Conservation (phyloP, 495 filamentous ascomycete species). For the Collariella sp. region DNA sequence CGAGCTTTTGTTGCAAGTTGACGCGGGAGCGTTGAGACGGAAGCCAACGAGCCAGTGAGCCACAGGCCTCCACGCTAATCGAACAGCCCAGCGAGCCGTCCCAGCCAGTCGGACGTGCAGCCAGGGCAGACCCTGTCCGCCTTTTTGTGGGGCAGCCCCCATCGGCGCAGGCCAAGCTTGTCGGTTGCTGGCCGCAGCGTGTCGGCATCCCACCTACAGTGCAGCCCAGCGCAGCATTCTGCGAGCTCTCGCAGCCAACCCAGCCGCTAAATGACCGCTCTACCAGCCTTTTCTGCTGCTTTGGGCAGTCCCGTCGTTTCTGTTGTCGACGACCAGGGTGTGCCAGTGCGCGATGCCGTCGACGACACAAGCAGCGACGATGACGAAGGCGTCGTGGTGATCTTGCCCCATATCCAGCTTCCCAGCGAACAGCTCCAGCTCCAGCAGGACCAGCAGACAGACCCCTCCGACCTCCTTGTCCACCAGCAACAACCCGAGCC, state of each 20-base stretch:
- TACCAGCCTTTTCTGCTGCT: conserved; percentile 25
- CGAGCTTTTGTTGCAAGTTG: too few relatives aligned
- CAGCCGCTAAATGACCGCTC: conserved; percentile 22
- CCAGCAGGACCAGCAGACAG: conserved; percentile 17
- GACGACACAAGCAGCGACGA: conserved; percentile 7
- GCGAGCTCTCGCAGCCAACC: conserved; percentile 4
- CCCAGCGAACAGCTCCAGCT: conserved; percentile 34
- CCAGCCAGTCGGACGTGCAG: conserved; percentile 13
- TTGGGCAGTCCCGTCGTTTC: conserved; percentile 19
- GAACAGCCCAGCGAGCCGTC: background rate
- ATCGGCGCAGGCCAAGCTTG: background rate
- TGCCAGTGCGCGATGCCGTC: conserved; percentile 21
- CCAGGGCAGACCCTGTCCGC: background rate
- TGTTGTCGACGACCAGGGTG: conserved; percentile 13
- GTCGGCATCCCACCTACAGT: background rate
- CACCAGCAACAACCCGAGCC: too few relatives aligned
- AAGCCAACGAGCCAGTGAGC: background rate
- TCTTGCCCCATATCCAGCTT: conserved; percentile 33
- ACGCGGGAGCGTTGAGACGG: too few relatives aligned
- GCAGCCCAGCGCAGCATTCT: background rate
- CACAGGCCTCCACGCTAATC: background rate
- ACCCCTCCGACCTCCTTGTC: too few relatives aligned
- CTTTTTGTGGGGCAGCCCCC: conserved; percentile 4
- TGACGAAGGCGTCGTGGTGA: conserved; percentile 25
- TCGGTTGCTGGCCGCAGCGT: too few relatives aligned